Base-by-base conservation (phyloP, 1,284 basidiomycete genomes). In the Chalciporus sp. region DNA sequence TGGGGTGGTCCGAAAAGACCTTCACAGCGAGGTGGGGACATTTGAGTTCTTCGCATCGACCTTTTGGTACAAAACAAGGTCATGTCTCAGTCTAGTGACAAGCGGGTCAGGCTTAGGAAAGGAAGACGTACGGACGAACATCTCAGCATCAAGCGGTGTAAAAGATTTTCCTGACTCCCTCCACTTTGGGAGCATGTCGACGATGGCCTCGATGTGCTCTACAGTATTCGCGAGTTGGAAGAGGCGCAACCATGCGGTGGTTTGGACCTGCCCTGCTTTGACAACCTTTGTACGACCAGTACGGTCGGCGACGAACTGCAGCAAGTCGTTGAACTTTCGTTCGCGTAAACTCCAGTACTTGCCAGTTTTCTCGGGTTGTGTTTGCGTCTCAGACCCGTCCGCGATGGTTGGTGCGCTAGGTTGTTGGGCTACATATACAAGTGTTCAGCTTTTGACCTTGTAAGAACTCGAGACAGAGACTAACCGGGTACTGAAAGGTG, bases 1-100 rank as follows among this genome's bases (percentile, higher is more conserved):
- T 84, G 14, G 83, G 72, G 56, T 79, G 83, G 63, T 86, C 70
- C 26, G 81, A 79, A 63, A 85, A 86, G 16, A 88, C 80, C 12
- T 76, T 70, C 16, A 89, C 71, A 6, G 85, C 84, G 37, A 86
- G 75, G 29, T 72, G 62, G 1, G 83, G 80, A 56, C 81, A 81
- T 3, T 70, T 64, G 3, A 87, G 75, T 58, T 84, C 76, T 52
- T 77, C 74, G 50, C 84, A 86, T 10, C 85, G 84, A 42, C 78
- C 86, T 88, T 17, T n/a, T 2, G 1, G 11, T 12, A 7, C 43
- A 42, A 6, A 29, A 46, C 41, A 28, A 55, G 33, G 53, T 33
- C 20, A 10, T 12, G 17, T 26, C 9, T 9, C 16, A 4, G 12
- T 28, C 23, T 26, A 0, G 17, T 12, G 39, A 29, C 29, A 42